Evolutionary conservation across 495 filamentous ascomycete species (phyloP), one percentile per base, ranked within the genome.

Genomic region (Penicillium canariense): DNA sequence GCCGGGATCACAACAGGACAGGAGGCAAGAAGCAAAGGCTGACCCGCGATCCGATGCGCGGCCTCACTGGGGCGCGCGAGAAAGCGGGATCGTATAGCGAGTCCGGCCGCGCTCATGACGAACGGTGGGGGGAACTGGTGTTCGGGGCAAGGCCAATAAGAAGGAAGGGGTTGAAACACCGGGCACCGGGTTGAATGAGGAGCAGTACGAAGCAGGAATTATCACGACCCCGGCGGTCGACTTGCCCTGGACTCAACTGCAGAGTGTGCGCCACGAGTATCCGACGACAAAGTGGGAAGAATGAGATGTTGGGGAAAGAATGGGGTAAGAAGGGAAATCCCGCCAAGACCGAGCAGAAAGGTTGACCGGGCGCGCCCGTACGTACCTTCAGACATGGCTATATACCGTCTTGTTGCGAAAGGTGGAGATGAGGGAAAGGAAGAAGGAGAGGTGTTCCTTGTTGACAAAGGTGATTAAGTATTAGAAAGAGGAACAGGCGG

Each of bases 21-120:
- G 7, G 46, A 50, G 27, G 27, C 12, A n/a, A 36, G 18, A 9
- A 40, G 10, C 20, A 52, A 27, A 17, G 15, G 20, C 44, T 35
- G 52, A 40, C 49, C 31, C 5, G 51, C 28, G 11, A 52, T 38
- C 34, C 43, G 34, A 14, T 28, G 12, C 38, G 38, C 26, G 15
- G 36, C 17, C 34, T 47, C 20, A n/a, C 42, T 38, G 44, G 38
- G 50, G 28, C 50, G 56, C 35, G 55, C 54, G 39, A 61, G 22
- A 43, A 52, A 53, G 20, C 60, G 55, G 26, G 50, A 50, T 45
- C 40, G 59, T 28, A 58, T 46, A 40, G 64, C 43, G 48, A 68
- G 59, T 56, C 60, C 60, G 52, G 63, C 43, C 43, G 56, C 44
- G 44, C 36, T 59, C 67, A 70, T 70, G 52, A 54, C 56, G 51